Base-by-base conservation (phyloP, 225 moss, liverwort and hornwort species). In the Marchantia polymorpha region DNA sequence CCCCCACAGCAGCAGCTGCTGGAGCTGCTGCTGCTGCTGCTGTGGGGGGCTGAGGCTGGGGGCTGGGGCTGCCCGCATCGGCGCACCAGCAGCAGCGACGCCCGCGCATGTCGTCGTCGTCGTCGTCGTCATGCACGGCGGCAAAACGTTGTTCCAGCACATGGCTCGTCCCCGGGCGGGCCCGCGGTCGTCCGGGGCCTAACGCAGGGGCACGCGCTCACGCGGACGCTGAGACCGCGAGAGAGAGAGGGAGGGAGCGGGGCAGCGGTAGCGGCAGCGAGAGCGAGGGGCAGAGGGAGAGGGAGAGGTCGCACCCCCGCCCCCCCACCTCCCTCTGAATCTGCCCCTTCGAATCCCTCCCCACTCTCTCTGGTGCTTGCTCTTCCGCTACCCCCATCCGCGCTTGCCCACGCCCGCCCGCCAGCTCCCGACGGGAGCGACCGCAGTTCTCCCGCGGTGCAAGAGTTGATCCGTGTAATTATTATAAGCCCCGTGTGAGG, bases 141-240 rank as follows among this genome's bases (percentile, higher is more conserved):
- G 47, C 50, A 72, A 51, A 72, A 50, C 71, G 71, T 72, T 72
- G 50, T 67, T 67, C 69, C 31, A 13, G 71, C 71, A 72, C 71
- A 72, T 72, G 71, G 48, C 51, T 14, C 49, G 10, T 22, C 22
- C n/a, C 61, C 19, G 17, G 6, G 12, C 19, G 17, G 6, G 12
- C 12, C 12, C 58, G 17, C 58, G 9, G 3, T 58, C 58, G 58
- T 16, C 5, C 17, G 9, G 19, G 39, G 39, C 2, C 2, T 2
- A 5, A 5, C 39, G 5, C 39, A 39, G 3, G 5, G 39, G 5
- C 39, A 39, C 39, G 39, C 39, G 39, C 39, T 39, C 39, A 39
- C 39, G 39, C 39, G 39, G 39, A 39, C 39, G 39, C 39, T 39
- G 39, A 39, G 39, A 39, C 39, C 39, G 39, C 3, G 39, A 39